Conservation (phyloP, 257 asterid species). For the Coffea canephora region DNA sequence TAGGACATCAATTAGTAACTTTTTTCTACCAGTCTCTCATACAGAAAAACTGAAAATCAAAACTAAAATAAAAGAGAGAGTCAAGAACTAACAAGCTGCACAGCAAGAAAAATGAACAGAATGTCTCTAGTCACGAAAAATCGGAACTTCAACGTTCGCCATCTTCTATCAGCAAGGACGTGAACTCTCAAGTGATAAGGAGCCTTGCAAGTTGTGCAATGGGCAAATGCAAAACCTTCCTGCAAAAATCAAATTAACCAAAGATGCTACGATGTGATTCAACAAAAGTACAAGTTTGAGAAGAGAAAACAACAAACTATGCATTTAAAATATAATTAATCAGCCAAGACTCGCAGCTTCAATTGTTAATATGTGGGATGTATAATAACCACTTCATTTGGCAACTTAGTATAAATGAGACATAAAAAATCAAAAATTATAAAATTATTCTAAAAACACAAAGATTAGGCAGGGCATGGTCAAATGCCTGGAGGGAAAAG, state of each 20-base stretch:
- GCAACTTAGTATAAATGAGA: neutral
- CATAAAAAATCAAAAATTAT: neutral
- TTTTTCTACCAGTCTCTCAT: neutral
- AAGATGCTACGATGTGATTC: neutral
- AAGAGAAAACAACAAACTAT: neutral
- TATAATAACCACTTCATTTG: neutral
- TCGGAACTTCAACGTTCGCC: conserved; percentile 89
- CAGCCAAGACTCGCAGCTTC: neutral
- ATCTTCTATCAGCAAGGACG: conserved; percentile 71
- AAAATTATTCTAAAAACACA: too few species aligned
- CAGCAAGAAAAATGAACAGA: conserved; percentile 74
- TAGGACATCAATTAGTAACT: conserved; percentile 8
- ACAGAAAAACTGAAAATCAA: neutral
- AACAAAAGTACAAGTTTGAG: neutral
- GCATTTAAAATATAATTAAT: neutral
- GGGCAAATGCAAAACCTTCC: conserved; percentile 97
- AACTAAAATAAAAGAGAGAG: conserved; percentile 13
- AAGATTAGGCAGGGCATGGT: neutral
- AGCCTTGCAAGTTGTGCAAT: conserved; percentile 96
- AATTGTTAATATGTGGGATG: neutral
- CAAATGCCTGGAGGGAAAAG: neutral
- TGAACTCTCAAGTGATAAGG: conserved; percentile 87
- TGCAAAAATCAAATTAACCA: conserved; percentile 27
- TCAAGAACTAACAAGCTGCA: conserved; percentile 67
- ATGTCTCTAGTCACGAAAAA: conserved; percentile 94